phyloP scores from a whole-genome alignment of 2,329 filamentous ascomycete genomes.

The Rhexocercosporidium sp. region DNA sequence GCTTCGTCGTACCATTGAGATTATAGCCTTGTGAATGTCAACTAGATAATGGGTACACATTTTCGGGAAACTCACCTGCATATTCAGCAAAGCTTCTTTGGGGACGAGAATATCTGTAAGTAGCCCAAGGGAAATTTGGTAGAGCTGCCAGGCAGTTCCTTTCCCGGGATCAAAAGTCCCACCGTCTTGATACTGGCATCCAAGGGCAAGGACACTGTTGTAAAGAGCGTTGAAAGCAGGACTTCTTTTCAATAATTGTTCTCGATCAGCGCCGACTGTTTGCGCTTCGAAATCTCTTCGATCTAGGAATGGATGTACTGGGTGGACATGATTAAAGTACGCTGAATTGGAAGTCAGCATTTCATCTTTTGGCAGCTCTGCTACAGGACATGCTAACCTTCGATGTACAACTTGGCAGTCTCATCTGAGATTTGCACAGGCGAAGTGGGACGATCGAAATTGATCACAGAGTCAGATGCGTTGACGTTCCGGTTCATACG shows the following conservation, averaged over 20 bases:
- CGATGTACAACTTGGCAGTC: conserved; percentile 18
- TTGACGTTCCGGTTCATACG: conserved; percentile 11
- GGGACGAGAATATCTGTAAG: conserved; percentile 43
- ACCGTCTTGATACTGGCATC: conserved; percentile 31
- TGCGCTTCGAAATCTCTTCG: conserved; percentile 44
- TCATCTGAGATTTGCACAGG: conserved; percentile 10
- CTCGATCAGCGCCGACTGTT: conserved; percentile 38
- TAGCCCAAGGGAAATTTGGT: conserved; percentile 44
- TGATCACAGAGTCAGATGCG: conserved; percentile 1
- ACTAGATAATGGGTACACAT: too few species aligned
- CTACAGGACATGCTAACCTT: conserved; percentile 3
- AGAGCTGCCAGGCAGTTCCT: conserved; percentile 48
- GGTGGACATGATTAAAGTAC: conserved; percentile 49
- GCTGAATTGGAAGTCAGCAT: conserved; percentile 28
- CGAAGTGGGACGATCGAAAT: conserved; percentile 1
- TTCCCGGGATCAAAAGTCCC: conserved; percentile 47
- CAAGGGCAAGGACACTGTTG: conserved; percentile 35
- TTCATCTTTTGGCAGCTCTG: not conserved
- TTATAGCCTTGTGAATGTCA: conserved; percentile 18
- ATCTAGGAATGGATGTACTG: conserved; percentile 49
- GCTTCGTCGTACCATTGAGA: conserved; percentile 19
- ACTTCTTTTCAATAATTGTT: conserved; percentile 35
- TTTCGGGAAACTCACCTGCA: conserved; percentile 33
- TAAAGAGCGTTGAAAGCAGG: conserved; percentile 47
- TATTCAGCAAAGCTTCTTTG: conserved; percentile 33